phyloP scores from a whole-genome alignment of 2,329 filamentous ascomycete genomes.

The Colletotrichum shisoi region DNA sequence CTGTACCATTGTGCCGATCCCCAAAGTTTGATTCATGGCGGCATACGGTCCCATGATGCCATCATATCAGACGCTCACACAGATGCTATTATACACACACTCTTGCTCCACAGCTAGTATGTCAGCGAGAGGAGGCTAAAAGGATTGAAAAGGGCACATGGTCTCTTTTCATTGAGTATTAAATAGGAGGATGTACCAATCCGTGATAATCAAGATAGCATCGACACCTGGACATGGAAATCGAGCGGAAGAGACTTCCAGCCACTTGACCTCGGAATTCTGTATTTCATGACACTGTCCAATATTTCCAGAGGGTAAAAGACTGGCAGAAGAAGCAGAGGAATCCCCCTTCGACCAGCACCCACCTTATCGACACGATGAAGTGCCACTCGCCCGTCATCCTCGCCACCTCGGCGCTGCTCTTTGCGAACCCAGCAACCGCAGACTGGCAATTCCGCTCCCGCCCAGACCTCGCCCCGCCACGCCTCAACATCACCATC shows the following conservation, averaged over 20 bases:
- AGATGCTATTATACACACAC: not conserved
- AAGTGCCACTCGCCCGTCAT: not conserved
- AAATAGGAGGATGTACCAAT: not conserved
- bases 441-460: constrained; percentile 40
- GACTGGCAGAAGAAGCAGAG: constrained; percentile 8
- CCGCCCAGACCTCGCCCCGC: constrained; percentile 46
- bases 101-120: not conserved
- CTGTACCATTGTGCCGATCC: not conserved
- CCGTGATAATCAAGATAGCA: not conserved
- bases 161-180: not conserved
- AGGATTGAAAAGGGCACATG: not conserved
- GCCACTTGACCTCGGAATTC: not conserved
- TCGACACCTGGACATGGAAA: not conserved
- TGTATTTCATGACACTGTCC: not conserved
- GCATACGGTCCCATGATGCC: not conserved
- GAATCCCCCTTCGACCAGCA: constrained; percentile 8
- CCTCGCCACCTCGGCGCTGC: not conserved
- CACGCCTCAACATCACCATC: constrained; percentile 54
- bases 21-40: not conserved
- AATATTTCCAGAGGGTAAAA: not conserved
- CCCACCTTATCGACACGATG: constrained; percentile 1
- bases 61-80: not conserved
- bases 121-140: not conserved
- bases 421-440: constrained; percentile 14
- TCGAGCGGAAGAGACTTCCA: not conserved